Evolutionary conservation across 306 rosid genomes (phyloP).

Genomic region (Echinosophora koreensis): DNA sequence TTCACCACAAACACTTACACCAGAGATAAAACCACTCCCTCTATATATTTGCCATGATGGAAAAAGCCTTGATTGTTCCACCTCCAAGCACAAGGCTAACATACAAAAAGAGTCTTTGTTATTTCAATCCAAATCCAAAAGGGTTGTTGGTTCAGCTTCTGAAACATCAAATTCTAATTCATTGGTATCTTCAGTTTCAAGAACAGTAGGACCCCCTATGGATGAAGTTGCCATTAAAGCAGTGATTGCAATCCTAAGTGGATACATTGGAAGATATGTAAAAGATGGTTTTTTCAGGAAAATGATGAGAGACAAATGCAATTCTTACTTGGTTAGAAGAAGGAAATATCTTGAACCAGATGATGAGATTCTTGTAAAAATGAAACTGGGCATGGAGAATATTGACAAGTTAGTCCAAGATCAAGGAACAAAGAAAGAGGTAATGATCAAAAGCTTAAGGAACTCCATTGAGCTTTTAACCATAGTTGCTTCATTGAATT

Average conservation of each 20-base stretch:
- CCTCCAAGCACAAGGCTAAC: constrained; percentile 41
- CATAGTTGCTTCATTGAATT: constrained; percentile 62
- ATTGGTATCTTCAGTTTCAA: constrained; percentile 48
- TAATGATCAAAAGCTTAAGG: constrained; percentile 51
- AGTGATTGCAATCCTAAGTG: constrained; percentile 71
- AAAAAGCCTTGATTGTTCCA: constrained; percentile 43
- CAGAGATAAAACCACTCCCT: constrained; percentile 51
- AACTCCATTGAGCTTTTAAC: constrained; percentile 63
- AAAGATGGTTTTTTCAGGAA: constrained; percentile 65
- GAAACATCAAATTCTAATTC: constrained; percentile 55
- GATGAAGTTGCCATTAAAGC: constrained; percentile 73
- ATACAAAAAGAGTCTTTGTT: constrained; percentile 49
- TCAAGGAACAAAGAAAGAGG: constrained; percentile 49
- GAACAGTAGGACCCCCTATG: constrained; percentile 58
- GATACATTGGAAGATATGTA: constrained; percentile 66
- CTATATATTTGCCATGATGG: constrained; percentile 58
- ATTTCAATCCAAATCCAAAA: constrained; percentile 51
- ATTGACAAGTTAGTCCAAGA: constrained; percentile 65
- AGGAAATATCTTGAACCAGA: constrained; percentile 49
- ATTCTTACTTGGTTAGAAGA: constrained; percentile 57
- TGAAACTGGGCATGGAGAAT: constrained; percentile 61
- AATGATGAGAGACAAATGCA: constrained; percentile 59
- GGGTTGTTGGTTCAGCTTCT: constrained; percentile 52
- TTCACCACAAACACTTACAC: constrained; percentile 28
- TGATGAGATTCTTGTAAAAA: constrained; percentile 49